Percentiles rank a stretch among this genome's conserved stretches.
phyloP scores from a whole-genome alignment of 371 early-diverging fungal genomes.

The Mycotypha africana region DNA sequence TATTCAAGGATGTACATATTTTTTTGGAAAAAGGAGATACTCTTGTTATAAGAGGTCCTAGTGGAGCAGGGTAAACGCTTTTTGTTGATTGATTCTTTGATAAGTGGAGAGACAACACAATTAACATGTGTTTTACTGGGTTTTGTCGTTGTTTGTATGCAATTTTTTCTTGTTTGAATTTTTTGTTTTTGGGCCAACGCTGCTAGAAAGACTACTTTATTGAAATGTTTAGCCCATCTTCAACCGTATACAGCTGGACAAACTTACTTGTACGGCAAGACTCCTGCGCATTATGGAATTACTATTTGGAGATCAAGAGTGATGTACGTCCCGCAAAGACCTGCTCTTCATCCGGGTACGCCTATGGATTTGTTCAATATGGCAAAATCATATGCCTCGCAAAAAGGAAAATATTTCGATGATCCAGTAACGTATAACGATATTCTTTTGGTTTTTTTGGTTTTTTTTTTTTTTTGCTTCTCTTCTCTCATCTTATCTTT shows the following conservation, averaged over 20 bases:
- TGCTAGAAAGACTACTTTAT: slow-evolving; percentile 79
- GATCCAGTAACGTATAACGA: slow-evolving; percentile 70
- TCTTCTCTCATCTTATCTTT: too few relatives aligned
- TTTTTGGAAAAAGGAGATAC: slow-evolving; percentile 50
- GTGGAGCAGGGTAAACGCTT: slow-evolving; percentile 75
- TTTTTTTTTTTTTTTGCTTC: slow-evolving; percentile 4
- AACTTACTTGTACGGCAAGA: slow-evolving; percentile 52
- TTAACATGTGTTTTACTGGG: too few relatives aligned
- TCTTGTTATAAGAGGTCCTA: slow-evolving; percentile 65
- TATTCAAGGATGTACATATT: slow-evolving; percentile 60
- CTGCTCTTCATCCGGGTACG: slow-evolving; percentile 68
- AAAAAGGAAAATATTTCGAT: slow-evolving; percentile 44
- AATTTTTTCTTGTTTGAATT: too few relatives aligned
- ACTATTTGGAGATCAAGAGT: slow-evolving; percentile 74
- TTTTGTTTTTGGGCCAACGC: too few relatives aligned
- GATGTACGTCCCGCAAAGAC: slow-evolving; percentile 88
- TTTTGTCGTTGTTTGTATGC: too few relatives aligned
- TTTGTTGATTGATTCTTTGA: too few relatives aligned
- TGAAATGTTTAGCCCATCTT: slow-evolving; percentile 78
- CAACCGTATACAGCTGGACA: slow-evolving; percentile 59
- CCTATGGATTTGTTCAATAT: slow-evolving; percentile 65
- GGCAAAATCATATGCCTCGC: slow-evolving; percentile 52
- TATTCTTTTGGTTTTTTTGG: too few relatives aligned
- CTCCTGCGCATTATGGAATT: slow-evolving; percentile 58
- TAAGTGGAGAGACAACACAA: too few relatives aligned